These are phyloP conservation scores for Theobroma cacao DNA, from an alignment of 345 rosid genomes.

Conservation along the genomic window DNA sequence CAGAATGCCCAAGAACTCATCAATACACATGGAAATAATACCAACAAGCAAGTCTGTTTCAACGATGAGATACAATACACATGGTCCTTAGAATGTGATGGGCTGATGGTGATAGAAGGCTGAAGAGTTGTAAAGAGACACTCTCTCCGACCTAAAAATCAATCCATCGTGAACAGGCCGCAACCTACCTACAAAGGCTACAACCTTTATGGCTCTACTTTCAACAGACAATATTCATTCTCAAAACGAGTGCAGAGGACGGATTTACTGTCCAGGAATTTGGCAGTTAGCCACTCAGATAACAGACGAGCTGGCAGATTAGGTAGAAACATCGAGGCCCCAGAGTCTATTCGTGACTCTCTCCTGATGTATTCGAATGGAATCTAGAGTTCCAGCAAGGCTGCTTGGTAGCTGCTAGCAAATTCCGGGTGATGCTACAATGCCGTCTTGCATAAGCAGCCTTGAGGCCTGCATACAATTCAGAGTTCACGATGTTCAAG, in stretches of 20 bases:
- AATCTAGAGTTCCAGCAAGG: not conserved
- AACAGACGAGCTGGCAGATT: too few relatives aligned
- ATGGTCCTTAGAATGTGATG: not conserved
- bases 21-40: not conserved
- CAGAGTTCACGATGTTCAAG: too few relatives aligned
- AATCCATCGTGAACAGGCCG: not conserved
- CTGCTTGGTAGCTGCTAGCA: not conserved
- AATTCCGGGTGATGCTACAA: not conserved
- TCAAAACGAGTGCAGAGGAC: not conserved
- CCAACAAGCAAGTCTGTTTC: not conserved
- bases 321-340: not conserved
- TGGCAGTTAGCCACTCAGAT: not conserved
- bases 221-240: not conserved
- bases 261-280: not conserved
- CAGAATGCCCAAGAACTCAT: not conserved
- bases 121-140: not conserved
- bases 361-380: not conserved
- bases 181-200: not conserved
- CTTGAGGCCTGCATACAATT: too few relatives aligned
- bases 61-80: not conserved
- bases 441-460: not conserved
- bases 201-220: not conserved
- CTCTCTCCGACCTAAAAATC: not conserved
- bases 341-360: not conserved
- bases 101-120: not conserved